Evolutionary conservation across 139 green algal genomes (phyloP), one percentile per base, ranked within the genome.

Genomic region (Micractinium conductrix): DNA sequence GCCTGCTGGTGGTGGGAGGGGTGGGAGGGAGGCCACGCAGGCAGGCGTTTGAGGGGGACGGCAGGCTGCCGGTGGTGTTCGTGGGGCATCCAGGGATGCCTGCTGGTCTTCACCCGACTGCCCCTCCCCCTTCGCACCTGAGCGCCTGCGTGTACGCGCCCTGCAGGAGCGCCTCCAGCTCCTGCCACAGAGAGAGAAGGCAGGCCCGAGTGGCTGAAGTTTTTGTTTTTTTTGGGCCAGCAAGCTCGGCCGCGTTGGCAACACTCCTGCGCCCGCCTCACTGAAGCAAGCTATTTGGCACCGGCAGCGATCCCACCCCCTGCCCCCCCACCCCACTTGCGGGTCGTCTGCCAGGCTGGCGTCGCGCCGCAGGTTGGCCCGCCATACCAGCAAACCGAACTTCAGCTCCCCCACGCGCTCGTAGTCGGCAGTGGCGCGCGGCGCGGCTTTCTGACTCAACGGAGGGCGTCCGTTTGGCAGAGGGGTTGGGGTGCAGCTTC

Each of bases 351-450:
- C 50, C 48, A 87, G 42, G 1, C 44, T 62, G 16, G 76, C 28
- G 50, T 89, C 85, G 8, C 78, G 70, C 55, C 70, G 60, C 43
- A 89, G 78, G 69, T 81, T 83, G 5, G 45, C 48, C 10, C 72
- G 83, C 85, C 85, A 89, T 17, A 87, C 85, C 33, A 89, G 83
- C 70, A 88, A 37, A 3, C 45, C 85, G 78, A 85, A 89, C 33
- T 75, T 68, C n/a, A 89, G 85, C 53, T 89, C 78, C 48, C 82
- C 85, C 55, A 87, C 45, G 5, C 33, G 62, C 53, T 89, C 85
- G 63, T 89, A 89, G 60, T 89, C 85, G 19, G n/a, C 43, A 0
- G 88, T 26, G 5, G 80, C 76, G 83, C 38, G 58, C 40, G n/a
- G 48, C 37, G 16, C n/a, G 33, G 7, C 10, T 40, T 44, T 58